Evolutionary conservation across 2,329 filamentous ascomycete genomes (phyloP).

Genomic region (Proliferodiscus dingleyae): DNA sequence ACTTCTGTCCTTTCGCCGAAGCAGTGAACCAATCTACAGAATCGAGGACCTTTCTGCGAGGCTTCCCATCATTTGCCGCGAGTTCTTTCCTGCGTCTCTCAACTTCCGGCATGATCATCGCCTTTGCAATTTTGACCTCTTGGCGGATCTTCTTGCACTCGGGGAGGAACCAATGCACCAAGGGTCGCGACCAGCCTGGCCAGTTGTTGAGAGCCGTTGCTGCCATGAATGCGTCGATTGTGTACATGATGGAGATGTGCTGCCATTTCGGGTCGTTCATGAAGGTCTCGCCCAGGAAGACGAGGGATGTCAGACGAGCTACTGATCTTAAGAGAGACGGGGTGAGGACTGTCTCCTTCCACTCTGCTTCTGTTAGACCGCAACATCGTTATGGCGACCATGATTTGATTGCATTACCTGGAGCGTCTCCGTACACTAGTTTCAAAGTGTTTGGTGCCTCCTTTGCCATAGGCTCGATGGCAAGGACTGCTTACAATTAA

Average conservation of each 20-base stretch:
- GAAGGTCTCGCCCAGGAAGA: conserved; percentile 42
- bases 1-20: conserved; percentile 28
- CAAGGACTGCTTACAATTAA: conserved; percentile 17
- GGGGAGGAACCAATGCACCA: conserved; percentile 42
- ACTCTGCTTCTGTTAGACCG: conserved; percentile 28
- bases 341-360: conserved; percentile 35
- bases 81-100: conserved; percentile 11
- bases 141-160: conserved; percentile 35
- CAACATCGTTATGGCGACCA: not conserved
- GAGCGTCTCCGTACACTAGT: conserved; percentile 30
- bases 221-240: conserved; percentile 35
- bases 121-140: conserved; percentile 34
- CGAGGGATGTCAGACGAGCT: conserved; percentile 44
- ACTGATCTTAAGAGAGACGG: conserved; percentile 39
- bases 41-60: conserved; percentile 30
- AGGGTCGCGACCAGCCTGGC: conserved; percentile 36
- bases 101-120: conserved; percentile 30
- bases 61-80: conserved; percentile 14
- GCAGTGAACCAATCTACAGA: conserved; percentile 42
- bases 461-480: conserved; percentile 34
- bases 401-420: not conserved
- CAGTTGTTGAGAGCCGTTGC: conserved; percentile 36
- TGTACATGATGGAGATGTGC: conserved; percentile 39
- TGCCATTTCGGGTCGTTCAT: conserved; percentile 46
- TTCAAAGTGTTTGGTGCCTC: conserved; percentile 32